Evolutionary conservation across 331 rosid species (phyloP), one percentile per base, ranked within the genome.

Genomic region (Phaseolus coccineus): DNA sequence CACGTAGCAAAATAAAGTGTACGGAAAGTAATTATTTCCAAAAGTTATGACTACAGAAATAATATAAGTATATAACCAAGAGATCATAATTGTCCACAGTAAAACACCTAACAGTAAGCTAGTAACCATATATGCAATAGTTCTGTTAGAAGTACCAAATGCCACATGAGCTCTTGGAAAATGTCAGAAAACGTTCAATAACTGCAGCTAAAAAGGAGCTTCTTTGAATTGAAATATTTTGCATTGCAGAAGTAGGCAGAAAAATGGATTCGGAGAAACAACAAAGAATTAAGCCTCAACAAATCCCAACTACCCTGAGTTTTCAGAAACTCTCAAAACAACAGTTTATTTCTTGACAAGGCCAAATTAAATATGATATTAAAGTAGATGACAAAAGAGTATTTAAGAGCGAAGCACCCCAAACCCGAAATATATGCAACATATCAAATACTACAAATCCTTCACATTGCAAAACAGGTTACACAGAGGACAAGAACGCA

Each of bases 61-160:
- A 63, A 63, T 33, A 69, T 8, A 52, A 80, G 42, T 15, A 63
- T 16, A 65, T 2, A 35, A 50, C 37, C 28, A 24, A 47, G 46
- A 62, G 42, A 51, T 53, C 78, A 61, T 48, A 61, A 33, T 24
- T 10, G 58, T 39, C 16, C 2, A 42, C 22, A 42, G 16, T 19
- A 58, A 13, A 70, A 35, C 71, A 40, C 37, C 59, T 63, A 37
- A 61, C 35, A 79, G 31, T 59, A 71, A 79, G 55, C 19, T 40
- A 46, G 50, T 11, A 52, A 5, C 9, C 50, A 67, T 13, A 69
- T 22, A 35, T 24, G 44, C 39, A 59, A 35, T 37, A 30, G 40
- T 15, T 31, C 62, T 11, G 5, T 27, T 33, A 40, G 50, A 5
- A 59, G 42, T 33, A 59, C 7, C 24, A 79, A 31, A 19, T 19